Conservation (phyloP, 441 rosid species). For the Viola pubescens region DNA sequence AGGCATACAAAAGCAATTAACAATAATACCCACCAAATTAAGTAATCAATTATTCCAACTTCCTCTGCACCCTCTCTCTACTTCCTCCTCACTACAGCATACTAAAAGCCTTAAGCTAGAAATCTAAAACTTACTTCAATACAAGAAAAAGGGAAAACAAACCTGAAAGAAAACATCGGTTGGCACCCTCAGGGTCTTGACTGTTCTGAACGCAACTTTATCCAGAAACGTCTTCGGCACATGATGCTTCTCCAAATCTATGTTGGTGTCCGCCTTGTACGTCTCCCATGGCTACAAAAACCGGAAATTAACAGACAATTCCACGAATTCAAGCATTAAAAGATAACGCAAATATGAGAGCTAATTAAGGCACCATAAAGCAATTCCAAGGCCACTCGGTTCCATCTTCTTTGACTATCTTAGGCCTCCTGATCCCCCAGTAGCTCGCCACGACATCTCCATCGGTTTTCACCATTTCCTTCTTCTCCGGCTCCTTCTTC, state of each 20-base stretch:
- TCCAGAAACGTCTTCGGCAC: slow-evolving; percentile 44
- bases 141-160: neutral
- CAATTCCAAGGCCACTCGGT: slow-evolving; percentile 75
- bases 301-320: too few relatives aligned
- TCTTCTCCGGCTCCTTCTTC: slow-evolving; percentile 2
- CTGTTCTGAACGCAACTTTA: slow-evolving; percentile 55
- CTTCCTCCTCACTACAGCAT: too few relatives aligned
- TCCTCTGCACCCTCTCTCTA: too few relatives aligned
- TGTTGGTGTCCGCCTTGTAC: slow-evolving; percentile 39
- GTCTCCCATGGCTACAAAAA: slow-evolving; percentile 70
- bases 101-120: neutral
- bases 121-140: neutral
- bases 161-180: slow-evolving; percentile 72
- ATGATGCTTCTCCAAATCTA: slow-evolving; percentile 72
- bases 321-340: too few relatives aligned
- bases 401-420: slow-evolving; percentile 56
- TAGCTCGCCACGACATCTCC: slow-evolving; percentile 29
- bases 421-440: slow-evolving; percentile 67
- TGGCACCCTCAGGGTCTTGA: slow-evolving; percentile 56
- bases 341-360: too few relatives aligned
- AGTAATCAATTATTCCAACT: too few relatives aligned
- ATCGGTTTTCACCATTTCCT: neutral
- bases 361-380: slow-evolving; percentile 35
- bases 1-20: too few relatives aligned
- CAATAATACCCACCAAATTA: too few relatives aligned